phyloP scores from a whole-genome alignment of 805 yeast genomes.

The Candida oleophila region DNA sequence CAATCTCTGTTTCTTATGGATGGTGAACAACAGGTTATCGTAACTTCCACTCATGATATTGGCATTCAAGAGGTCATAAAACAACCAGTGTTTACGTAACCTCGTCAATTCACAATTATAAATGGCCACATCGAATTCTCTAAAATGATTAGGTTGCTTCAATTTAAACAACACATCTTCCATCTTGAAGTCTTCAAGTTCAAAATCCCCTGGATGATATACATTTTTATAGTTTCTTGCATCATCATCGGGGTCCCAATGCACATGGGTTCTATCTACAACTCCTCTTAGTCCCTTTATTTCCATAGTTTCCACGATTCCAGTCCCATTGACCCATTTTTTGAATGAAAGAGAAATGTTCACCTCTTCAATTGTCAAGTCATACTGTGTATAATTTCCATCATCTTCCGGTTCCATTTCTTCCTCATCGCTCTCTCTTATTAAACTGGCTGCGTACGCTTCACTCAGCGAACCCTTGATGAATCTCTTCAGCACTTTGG shows the following conservation, averaged over 20 bases:
- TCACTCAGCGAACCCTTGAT: slow-evolving; percentile 72
- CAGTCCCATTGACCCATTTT: slow-evolving; percentile 89
- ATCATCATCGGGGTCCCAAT: slow-evolving; percentile 78
- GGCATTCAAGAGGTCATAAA: slow-evolving; percentile 83
- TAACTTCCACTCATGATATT: slow-evolving; percentile 85
- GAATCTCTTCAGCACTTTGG: slow-evolving; percentile 54
- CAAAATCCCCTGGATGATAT: slow-evolving; percentile 87
- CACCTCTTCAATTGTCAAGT: slow-evolving; percentile 82
- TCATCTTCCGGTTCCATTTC: slow-evolving; percentile 48
- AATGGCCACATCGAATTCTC: slow-evolving; percentile 85
- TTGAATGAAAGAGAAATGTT: slow-evolving; percentile 75
- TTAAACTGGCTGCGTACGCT: slow-evolving; percentile 58
- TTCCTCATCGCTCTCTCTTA: slow-evolving; percentile 32
- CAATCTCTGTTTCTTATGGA: slow-evolving; percentile 71
- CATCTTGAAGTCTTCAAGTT: slow-evolving; percentile 76
- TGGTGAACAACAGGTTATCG: slow-evolving; percentile 89
- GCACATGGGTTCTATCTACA: slow-evolving; percentile 84
- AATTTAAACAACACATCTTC: slow-evolving; percentile 83
- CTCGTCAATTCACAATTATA: slow-evolving; percentile 79
- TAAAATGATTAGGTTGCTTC: slow-evolving; percentile 74
- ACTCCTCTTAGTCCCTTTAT: slow-evolving; percentile 88
- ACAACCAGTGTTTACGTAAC: slow-evolving; percentile 89
- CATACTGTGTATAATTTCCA: slow-evolving; percentile 96
- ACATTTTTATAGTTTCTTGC: slow-evolving; percentile 77
- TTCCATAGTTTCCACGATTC: slow-evolving; percentile 74